These are phyloP conservation scores for Bryoglossum gracile DNA, from an alignment of 495 filamentous ascomycete genomes.

Conservation along the genomic window DNA sequence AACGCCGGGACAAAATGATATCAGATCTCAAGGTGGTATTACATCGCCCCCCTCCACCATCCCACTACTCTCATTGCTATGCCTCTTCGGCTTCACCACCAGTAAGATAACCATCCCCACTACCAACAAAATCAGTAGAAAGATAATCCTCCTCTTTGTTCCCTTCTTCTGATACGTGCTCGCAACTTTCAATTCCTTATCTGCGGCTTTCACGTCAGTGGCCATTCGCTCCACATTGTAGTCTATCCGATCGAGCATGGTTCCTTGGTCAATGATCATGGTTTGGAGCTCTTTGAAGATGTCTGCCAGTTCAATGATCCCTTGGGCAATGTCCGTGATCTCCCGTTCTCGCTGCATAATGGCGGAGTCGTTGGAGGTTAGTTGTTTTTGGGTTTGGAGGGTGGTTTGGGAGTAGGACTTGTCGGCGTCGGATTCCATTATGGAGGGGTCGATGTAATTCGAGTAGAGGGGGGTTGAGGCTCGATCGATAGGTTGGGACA, in stretches of 20 bases:
- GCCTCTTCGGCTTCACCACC: slow-evolving; percentile 70
- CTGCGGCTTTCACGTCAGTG: slow-evolving; percentile 80
- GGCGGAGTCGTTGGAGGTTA: slow-evolving; percentile 70
- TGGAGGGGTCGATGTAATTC: slow-evolving; percentile 57
- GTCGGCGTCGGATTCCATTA: slow-evolving; percentile 86
- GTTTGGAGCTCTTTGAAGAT: slow-evolving; percentile 93
- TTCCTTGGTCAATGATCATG: slow-evolving; percentile 98
- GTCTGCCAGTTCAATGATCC: slow-evolving; percentile 92
- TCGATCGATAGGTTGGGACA: slow-evolving; percentile 40
- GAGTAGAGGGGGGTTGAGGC: slow-evolving; percentile 53
- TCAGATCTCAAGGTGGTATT: slow-evolving; percentile 21
- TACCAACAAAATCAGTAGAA: slow-evolving; percentile 77
- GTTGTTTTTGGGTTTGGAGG: slow-evolving; percentile 59
- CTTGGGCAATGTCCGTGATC: slow-evolving; percentile 95
- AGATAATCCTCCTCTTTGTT: slow-evolving; percentile 83
- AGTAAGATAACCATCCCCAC: slow-evolving; percentile 82
- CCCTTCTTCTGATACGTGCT: slow-evolving; percentile 80
- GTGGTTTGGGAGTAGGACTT: slow-evolving; percentile 86
- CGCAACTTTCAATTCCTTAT: slow-evolving; percentile 83
- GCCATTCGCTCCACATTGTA: slow-evolving; percentile 96
- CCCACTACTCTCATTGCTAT: slow-evolving; percentile 11
- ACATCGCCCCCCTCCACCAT: slow-evolving; percentile 7
- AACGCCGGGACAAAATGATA: no score
- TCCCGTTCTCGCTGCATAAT: slow-evolving; percentile 94
- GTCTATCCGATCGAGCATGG: slow-evolving; percentile 94